Conservation (phyloP, 192 early-diverging fungal genomes). For the Cetraspora pellucida region DNA sequence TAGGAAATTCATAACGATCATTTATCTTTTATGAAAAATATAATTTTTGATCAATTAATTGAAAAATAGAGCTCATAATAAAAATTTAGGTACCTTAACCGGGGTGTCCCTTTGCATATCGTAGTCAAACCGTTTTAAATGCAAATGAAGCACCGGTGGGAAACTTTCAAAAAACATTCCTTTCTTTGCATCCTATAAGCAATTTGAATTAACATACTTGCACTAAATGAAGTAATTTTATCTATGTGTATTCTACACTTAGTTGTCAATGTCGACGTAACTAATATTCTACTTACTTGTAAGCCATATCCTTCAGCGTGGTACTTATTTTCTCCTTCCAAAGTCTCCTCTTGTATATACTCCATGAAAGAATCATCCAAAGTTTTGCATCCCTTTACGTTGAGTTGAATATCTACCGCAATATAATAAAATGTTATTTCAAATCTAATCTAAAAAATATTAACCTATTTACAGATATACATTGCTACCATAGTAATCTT, state of each 20-base stretch:
- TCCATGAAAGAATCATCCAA: conserved; percentile 88
- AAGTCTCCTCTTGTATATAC: conserved; percentile 86
- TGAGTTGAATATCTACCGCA: conserved; percentile 87
- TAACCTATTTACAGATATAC: not conserved
- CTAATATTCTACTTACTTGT: conserved; percentile 49
- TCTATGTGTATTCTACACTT: not conserved
- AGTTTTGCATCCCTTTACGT: conserved; percentile 92
- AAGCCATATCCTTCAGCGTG: conserved; percentile 91
- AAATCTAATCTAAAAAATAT: not conserved
- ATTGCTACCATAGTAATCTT: conserved; percentile 85
- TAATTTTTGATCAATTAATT: not conserved
- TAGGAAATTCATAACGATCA: conserved; percentile 95
- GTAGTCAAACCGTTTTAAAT: conserved; percentile 98
- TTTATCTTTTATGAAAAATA: conserved; percentile 62
- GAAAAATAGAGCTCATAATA: not conserved
- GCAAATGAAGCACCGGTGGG: conserved; percentile 94
- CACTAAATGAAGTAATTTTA: no score
- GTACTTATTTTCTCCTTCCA: conserved; percentile 98
- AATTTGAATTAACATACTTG: not conserved
- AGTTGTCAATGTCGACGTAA: not conserved
- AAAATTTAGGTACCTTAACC: conserved; percentile 69
- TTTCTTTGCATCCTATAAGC: conserved; percentile 80
- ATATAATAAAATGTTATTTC: not conserved
- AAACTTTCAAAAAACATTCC: conserved; percentile 93
- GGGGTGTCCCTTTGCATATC: conserved; percentile 86